Percentiles rank a stretch among this genome's conserved stretches.
Evolutionary conservation across 768 basidiomycete species (phyloP).

Genomic region (Suillus hirtellus): DNA sequence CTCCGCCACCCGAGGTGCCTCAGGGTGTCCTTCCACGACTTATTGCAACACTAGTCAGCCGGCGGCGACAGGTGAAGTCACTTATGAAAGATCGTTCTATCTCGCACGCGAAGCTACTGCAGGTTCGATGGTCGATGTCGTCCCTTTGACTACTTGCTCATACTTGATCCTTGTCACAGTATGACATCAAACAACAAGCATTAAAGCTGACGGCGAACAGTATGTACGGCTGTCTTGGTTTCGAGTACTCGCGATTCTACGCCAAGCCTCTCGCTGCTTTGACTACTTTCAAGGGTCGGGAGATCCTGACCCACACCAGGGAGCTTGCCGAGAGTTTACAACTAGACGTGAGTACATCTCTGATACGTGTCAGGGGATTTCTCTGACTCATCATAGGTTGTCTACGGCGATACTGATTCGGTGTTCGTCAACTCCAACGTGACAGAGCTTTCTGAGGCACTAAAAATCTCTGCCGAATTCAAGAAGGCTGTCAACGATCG

Average conservation of each 20-base stretch:
- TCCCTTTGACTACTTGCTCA: conserved; percentile 1
- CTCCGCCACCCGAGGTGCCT: conserved; percentile 65
- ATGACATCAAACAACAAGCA: conserved; percentile 96
- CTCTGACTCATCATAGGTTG: conserved; percentile 58
- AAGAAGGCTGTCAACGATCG: conserved; percentile 97
- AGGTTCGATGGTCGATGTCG: conserved; percentile 50
- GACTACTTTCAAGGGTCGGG: conserved; percentile 96
- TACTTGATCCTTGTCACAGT: conserved; percentile 45
- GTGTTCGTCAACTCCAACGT: conserved; percentile 98
- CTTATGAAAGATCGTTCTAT: conserved; percentile 89
- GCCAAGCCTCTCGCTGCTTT: conserved; percentile 96
- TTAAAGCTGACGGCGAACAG: conserved; percentile 98
- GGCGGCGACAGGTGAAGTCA: conserved; percentile 87
- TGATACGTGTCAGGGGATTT: not conserved
- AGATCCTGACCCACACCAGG: conserved; percentile 91
- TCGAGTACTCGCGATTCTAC: conserved; percentile 95
- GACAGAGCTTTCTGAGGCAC: conserved; percentile 81
- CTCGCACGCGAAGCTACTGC: conserved; percentile 73
- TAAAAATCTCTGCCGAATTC: conserved; percentile 89
- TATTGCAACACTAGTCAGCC: conserved; percentile 92
- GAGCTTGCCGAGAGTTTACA: conserved; percentile 89
- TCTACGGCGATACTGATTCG: conserved; percentile 99
- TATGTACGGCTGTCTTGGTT: conserved; percentile 99
- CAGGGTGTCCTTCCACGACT: conserved; percentile 96
- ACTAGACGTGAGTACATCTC: conserved; percentile 71